A percentile compares a stretch with the other conserved stretches of the same genome.
Conservation (phyloP, 306 rosid genomes). For the Sophora flavescens region DNA sequence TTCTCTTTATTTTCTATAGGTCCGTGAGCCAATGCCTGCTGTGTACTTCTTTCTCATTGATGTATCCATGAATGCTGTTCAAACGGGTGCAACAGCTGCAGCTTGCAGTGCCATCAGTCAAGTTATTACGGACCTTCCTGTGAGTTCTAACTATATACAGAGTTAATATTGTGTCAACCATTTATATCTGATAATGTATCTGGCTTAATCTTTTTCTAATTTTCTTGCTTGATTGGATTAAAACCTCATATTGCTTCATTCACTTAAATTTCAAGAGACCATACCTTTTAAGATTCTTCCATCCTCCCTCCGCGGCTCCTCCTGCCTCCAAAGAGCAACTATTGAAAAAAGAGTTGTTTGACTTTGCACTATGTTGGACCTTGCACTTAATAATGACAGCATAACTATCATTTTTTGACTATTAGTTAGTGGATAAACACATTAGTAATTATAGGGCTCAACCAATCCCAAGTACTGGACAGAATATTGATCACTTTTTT, state of each 20-base stretch:
- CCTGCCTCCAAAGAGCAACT: conserved; percentile 28
- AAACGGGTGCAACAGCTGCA: conserved; percentile 99
- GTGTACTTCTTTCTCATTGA: conserved; percentile 93
- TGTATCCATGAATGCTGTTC: conserved; percentile 96
- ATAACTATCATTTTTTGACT: background rate
- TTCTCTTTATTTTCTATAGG: conserved; percentile 58
- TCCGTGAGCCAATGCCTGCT: conserved; percentile 99
- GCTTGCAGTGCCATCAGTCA: conserved; percentile 98
- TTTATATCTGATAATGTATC: conserved; percentile 28
- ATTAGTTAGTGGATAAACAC: conserved; percentile 2
- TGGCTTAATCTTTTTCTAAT: conserved; percentile 34
- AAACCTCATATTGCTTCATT: conserved; percentile 31
- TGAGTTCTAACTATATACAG: conserved; percentile 61
- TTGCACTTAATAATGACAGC: background rate
- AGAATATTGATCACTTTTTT: conserved; percentile 17
- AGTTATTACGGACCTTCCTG: conserved; percentile 94
- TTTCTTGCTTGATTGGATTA: conserved; percentile 45
- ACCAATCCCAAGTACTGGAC: background rate
- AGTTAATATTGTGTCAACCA: conserved; percentile 9
- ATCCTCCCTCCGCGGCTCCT: conserved; percentile 15
- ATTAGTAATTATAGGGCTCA: background rate
- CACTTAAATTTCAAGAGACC: conserved; percentile 25
- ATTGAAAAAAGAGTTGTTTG: conserved; percentile 5
- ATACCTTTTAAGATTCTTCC: conserved; percentile 23
- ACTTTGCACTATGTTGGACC: conserved; percentile 24